Conservation (phyloP, 1,284 basidiomycete genomes). For the Ustilago sp. region DNA sequence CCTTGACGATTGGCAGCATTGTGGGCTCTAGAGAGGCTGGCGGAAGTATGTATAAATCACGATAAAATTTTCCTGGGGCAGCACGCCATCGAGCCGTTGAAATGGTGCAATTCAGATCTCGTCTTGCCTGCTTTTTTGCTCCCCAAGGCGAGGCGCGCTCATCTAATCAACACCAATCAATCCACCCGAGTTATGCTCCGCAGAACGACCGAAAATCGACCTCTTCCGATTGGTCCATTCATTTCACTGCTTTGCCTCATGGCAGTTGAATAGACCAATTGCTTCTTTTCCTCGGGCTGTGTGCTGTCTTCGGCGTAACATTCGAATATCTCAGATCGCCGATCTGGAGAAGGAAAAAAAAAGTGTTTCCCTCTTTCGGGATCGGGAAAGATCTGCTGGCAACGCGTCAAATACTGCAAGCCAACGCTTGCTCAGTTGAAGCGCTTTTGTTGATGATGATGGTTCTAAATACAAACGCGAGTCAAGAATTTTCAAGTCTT, state of each 20-base stretch:
- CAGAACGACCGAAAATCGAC: constrained; percentile 14
- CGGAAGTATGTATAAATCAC: constrained; percentile 1
- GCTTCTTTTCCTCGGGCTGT: too few species aligned
- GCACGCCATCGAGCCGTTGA: constrained; percentile 29
- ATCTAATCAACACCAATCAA: constrained; percentile 27
- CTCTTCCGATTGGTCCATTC: constrained; percentile 23
- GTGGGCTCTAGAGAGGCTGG: constrained; percentile 40
- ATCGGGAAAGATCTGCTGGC: neutral
- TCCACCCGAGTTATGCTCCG: constrained; percentile 4
- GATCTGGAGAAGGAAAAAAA: too few species aligned
- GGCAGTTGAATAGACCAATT: too few species aligned
- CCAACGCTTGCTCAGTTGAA: neutral
- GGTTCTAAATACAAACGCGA: too few species aligned
- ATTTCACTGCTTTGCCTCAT: neutral
- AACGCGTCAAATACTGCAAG: constrained; percentile 21
- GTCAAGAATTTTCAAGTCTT: too few species aligned
- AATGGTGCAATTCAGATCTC: constrained; percentile 38
- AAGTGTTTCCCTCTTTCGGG: too few species aligned
- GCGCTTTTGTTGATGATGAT: too few species aligned
- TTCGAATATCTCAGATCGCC: neutral
- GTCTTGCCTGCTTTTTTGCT: constrained; percentile 26
- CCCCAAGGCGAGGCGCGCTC: constrained; percentile 1
- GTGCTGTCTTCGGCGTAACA: neutral
- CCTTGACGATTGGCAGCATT: neutral
- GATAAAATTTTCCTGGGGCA: constrained; percentile 18